Evolutionary conservation across 495 filamentous ascomycete species (phyloP), one percentile per base, ranked within the genome.

Genomic region (Niebla homalea): DNA sequence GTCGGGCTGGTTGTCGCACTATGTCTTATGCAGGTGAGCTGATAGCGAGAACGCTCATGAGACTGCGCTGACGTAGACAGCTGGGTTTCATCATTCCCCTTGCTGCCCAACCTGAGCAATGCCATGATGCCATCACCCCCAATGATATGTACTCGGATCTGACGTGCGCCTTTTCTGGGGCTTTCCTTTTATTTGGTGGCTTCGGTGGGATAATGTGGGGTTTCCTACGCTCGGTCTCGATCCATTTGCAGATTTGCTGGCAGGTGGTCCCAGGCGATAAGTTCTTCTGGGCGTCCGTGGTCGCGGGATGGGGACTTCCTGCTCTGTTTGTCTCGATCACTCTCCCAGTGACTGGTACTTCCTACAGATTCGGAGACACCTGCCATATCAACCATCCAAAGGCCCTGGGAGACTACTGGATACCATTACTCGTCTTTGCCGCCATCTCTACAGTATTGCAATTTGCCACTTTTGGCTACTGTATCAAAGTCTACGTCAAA

Each of bases 241-340:
- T 98, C 49, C 92, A 98, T 64, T 77, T 98, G 12, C 93, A 97
- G 67, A 94, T 98, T 41, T 94, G 88, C 70, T 98, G 93, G 93
- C 87, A 97, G 61, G 71, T 93, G 18, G 79, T 90, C 5, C 81
- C 93, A 7, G 93, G 92, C 3, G 75, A 77, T 18, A 87, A 80
- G 53, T 96, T 94, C 66, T 96, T 96, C 80, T 88, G 85, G 76
- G 75, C 74, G 53, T 80, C 93, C 11, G 80, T 94, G 57, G 68
- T 77, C 7, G 67, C 77, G 40, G 92, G 93, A 52, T 94, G 89
- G 82, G 87, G 80, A 8, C 71, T 97, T 38, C 87, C 89, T 2
- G 74, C 78, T 26, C 61, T 87, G 21, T 82, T 85, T 39, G 72
- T 89, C 21, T 70, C 81, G 1, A 64, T 86, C 15, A 83, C 87